Evolutionary conservation across 768 basidiomycete genomes (phyloP).

Genomic region (Suillus clintonianus): DNA sequence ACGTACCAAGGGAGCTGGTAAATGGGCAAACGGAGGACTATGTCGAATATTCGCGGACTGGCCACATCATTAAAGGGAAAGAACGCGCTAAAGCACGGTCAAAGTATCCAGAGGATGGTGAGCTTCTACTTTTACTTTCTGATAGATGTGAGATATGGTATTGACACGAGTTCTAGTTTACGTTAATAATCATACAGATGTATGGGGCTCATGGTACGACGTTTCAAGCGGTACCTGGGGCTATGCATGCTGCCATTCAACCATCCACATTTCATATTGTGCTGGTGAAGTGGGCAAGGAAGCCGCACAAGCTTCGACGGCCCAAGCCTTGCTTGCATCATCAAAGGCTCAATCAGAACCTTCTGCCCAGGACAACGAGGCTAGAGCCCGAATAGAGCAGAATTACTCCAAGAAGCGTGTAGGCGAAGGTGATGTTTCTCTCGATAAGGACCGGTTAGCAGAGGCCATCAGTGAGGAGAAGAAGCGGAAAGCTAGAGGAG

Average conservation of each 20-base stretch:
- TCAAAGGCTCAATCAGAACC: slow-evolving; percentile 28
- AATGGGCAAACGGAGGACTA: slow-evolving; percentile 97
- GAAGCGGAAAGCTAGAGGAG: slow-evolving; percentile 69
- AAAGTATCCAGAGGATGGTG: slow-evolving; percentile 97
- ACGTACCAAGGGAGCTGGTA: slow-evolving; percentile 88
- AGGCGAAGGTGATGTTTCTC: slow-evolving; percentile 78
- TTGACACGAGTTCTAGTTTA: slow-evolving; percentile 53
- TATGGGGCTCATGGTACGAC: slow-evolving; percentile 99
- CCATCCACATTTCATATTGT: slow-evolving; percentile 85
- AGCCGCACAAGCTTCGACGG: slow-evolving; percentile 75
- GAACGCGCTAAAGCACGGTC: slow-evolving; percentile 86
- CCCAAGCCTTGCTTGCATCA: slow-evolving; percentile 61
- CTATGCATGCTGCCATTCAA: slow-evolving; percentile 92
- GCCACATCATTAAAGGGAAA: slow-evolving; percentile 87
- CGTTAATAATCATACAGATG: slow-evolving; percentile 88
- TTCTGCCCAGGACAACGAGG: slow-evolving; percentile 33
- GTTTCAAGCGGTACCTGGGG: slow-evolving; percentile 77
- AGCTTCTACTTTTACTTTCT: slow-evolving; percentile 27
- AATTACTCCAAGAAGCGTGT: slow-evolving; percentile 78
- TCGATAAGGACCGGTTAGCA: slow-evolving; percentile 70
- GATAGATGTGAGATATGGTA: not conserved
- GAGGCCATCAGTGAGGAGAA: slow-evolving; percentile 76
- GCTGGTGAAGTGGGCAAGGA: slow-evolving; percentile 84
- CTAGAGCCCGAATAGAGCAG: slow-evolving; percentile 53
- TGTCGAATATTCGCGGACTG: slow-evolving; percentile 93